Evolutionary conservation across 441 rosid species (phyloP), one percentile per base, ranked within the genome.

Genomic region (Gossypium schwendimanii): DNA sequence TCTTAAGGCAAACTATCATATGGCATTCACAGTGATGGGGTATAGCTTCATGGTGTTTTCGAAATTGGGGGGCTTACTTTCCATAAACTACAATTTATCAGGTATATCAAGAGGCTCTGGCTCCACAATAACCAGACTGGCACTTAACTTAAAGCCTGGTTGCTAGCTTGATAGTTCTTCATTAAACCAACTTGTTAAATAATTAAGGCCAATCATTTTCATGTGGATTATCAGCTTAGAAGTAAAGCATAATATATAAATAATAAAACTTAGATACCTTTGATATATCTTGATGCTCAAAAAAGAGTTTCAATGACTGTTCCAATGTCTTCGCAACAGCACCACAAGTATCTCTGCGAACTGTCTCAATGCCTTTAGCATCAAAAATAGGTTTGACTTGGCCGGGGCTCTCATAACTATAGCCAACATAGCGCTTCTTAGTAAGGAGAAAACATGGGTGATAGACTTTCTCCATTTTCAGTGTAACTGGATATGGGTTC

Each of bases 301-400:
- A 95, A 76, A 85, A 93, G 78, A 84, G 82, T 84, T 91, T 89
- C 78, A 93, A 73, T 21, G 98, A 91, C 81, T 87, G 90, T 84
- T 93, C 98, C 99, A 95, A 81, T 64, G 88, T 84, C 81, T 93
- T 95, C 71, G 97, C 75, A 57, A 95, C 99, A 66, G 91, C 99
- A 59, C 67, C 82, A 73, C 99, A 95, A 20, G 96, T 88, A 84
- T 95, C 98, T 80, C 99, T 84, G 24, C 99, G 91, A 76, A 95
- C 98, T 73, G 99, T 91, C 84, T 95, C 99, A 36, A 93, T 93
- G 61, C 99, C 99, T 82, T 93, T 95, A 73, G 99, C 99, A 84
- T 95, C 99, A 84, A 90, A 93, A 15, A 76, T 57, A 71, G 98
- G 99, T 77, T 87, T 82, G 10, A 49, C 73, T 85, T 93, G 96